Evolutionary conservation across 1,284 basidiomycete species (phyloP), one percentile per base, ranked within the genome.

Genomic region (Fomitopsis schrenkii): DNA sequence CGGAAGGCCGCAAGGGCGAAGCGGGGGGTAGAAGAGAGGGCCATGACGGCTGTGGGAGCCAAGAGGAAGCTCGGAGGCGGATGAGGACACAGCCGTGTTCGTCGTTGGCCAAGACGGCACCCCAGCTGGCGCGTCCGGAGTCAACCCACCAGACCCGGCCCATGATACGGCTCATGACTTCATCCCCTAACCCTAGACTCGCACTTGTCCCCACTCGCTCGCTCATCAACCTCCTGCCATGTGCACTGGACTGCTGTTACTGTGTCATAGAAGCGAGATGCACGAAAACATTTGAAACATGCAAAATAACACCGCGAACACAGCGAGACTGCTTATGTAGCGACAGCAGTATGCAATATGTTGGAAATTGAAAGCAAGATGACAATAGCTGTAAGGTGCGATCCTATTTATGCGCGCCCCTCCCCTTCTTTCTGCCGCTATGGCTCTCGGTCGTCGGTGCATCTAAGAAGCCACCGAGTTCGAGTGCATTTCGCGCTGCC

Each of bases 401-500:
- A 14, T 58, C 9, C 12, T 22, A 44, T 22, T 40, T 36, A 30
- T 54, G 50, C 35, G 52, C 26, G 33, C 42, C 50, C 41, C 42
- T 61, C 50, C 56, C 50, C 19, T 54, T 61, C 50, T 54, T 54
- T 38, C 44, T 56, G 12, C 59, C 30, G 12, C 33, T 22, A 30
- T 42, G 55, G 19, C 35, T 38, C 9, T 68, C 66, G 12, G 63
- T 59, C 3, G 57, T 65, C 15, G 66, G 65, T 15, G 54, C 62
- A 58, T 91, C 87, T 30, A 94, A 74, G 70, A 94, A 91, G 0
- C 91, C 91, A n/a, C 90, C 94, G 0, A 86, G 63, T 57, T 95
- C 91, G 12, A 96, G 78, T 0, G 94, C 94, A 69, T 93, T 92
- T 26, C 94, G 80, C 7, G 94, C 94, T 3, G 91, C 93, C 71